phyloP scores from a whole-genome alignment of 1,284 basidiomycete species.

The Athelia sp. region DNA sequence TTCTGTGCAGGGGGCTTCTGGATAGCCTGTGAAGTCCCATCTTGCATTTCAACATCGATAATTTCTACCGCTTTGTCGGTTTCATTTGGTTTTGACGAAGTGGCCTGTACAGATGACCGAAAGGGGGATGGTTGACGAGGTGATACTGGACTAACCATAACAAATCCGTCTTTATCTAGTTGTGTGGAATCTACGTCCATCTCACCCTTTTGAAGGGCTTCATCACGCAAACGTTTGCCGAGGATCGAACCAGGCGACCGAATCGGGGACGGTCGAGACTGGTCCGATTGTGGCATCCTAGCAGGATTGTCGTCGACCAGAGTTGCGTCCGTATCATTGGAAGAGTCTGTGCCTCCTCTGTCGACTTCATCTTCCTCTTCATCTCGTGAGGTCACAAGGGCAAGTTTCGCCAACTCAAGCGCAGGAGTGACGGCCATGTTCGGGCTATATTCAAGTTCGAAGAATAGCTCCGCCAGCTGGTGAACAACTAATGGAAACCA shows the following conservation, averaged over 20 bases:
- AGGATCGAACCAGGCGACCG: conserved; percentile 52
- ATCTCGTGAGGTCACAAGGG: conserved; percentile 84
- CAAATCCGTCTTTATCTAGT: conserved; percentile 43
- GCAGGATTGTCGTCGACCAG: conserved; percentile 68
- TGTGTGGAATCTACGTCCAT: conserved; percentile 45
- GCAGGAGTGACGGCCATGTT: conserved; percentile 74
- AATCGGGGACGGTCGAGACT: conserved; percentile 25
- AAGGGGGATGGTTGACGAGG: conserved; percentile 27
- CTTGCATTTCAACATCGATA: conserved; percentile 42
- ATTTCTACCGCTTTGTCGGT: conserved; percentile 16
- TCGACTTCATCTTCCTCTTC: conserved; percentile 83
- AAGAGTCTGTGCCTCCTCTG: conserved; percentile 69
- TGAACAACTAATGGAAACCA: conserved; percentile 71
- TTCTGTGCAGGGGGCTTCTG: conserved; percentile 48
- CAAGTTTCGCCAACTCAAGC: conserved; percentile 87
- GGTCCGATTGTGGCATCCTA: conserved; percentile 19
- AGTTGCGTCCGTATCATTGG: conserved; percentile 79
- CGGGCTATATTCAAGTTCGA: conserved; percentile 67
- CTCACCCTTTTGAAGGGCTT: conserved; percentile 30
- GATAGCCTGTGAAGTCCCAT: conserved; percentile 12
- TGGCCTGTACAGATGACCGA: conserved; percentile 24
- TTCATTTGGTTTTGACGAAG: neutral
- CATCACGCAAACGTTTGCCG: conserved; percentile 64
- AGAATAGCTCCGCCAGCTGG: conserved; percentile 77
- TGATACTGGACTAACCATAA: conserved; percentile 39